A percentile compares a stretch with the other conserved stretches of the same genome.
Conservation (phyloP, 345 rosid species). For the Populus davidiana region DNA sequence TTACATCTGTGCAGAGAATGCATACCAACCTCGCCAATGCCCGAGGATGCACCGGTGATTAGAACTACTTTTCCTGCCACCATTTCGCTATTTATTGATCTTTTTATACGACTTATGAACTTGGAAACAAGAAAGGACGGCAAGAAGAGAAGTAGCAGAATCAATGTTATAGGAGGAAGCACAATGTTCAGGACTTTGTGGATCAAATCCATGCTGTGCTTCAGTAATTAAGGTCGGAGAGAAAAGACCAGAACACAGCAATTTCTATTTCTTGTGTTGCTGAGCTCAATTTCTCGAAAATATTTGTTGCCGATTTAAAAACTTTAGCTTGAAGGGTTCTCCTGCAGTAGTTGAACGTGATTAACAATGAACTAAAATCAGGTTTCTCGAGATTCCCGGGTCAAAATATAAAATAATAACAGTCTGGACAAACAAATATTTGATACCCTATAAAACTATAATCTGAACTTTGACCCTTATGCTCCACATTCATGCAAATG, state of each 20-base stretch:
- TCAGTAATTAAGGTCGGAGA: not conserved
- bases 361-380: not conserved
- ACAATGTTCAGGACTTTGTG: not conserved
- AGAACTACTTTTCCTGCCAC: slow-evolving; percentile 54
- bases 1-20: too few species aligned
- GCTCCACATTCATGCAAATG: too few species aligned
- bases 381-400: not conserved
- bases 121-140: slow-evolving; percentile 43
- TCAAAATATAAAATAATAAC: too few species aligned
- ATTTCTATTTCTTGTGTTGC: not conserved
- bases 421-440: too few species aligned
- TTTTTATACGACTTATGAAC: slow-evolving; percentile 30
- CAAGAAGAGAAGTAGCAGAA: slow-evolving; percentile 17
- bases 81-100: slow-evolving; percentile 37
- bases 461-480: too few species aligned
- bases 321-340: not conserved
- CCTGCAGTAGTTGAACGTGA: not conserved
- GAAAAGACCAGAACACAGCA: not conserved
- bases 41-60: slow-evolving; percentile 69
- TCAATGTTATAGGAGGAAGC: not conserved
- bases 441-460: too few species aligned
- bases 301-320: not conserved
- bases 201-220: not conserved
- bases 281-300: not conserved
- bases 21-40: slow-evolving; percentile 53